These are phyloP conservation scores for Saccharum spontaneum DNA, from an alignment of 176 grass and related monocot species.

Conservation along the genomic window DNA sequence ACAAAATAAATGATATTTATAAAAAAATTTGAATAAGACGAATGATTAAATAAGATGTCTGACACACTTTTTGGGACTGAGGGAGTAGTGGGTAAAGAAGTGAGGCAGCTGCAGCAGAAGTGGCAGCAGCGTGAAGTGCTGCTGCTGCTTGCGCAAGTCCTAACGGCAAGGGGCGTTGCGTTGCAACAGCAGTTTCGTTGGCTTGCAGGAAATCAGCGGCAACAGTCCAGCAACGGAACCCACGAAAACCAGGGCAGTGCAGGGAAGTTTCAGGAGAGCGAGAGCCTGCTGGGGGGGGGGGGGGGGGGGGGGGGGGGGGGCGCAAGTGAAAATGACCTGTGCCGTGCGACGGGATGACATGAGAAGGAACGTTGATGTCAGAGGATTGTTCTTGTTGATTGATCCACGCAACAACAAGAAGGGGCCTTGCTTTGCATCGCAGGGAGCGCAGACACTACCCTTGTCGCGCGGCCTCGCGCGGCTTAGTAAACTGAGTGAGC, in stretches of 20 bases:
- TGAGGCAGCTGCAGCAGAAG: neutral
- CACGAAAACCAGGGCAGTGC: neutral
- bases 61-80: no score
- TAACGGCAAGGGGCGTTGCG: neutral
- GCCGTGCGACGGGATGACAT: neutral
- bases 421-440: neutral
- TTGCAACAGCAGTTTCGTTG: constrained; percentile 45
- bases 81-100: constrained; percentile 7
- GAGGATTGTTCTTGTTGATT: constrained; percentile 3
- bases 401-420: neutral
- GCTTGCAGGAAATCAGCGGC: constrained; percentile 11
- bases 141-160: neutral
- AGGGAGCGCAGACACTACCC: neutral
- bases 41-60: no score
- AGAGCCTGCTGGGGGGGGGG: neutral
- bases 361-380: neutral
- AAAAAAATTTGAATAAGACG: no score
- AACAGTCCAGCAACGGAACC: constrained; percentile 36
- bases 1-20: no score
- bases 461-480: no score
- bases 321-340: constrained; percentile 33
- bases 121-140: neutral
- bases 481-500: constrained; percentile 42
- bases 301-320: no score
- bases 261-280: neutral